These are phyloP conservation scores for Fusarium sp. DNA, from an alignment of 2,329 filamentous ascomycete genomes.

Conservation along the genomic window DNA sequence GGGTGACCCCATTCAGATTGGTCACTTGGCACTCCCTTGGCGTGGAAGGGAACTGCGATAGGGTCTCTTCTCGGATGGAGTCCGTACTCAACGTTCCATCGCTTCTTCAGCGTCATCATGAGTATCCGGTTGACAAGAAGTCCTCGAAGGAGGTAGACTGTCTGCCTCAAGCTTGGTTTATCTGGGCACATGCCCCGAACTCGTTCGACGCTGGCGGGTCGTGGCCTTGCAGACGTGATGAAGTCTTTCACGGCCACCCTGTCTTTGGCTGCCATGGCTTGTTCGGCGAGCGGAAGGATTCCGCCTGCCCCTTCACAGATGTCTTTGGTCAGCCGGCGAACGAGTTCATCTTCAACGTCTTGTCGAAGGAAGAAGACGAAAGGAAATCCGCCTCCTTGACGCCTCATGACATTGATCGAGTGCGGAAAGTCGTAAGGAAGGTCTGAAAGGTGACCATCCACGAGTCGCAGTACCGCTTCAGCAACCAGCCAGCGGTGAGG, in stretches of 20 bases:
- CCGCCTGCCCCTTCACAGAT: slow-evolving; percentile 38
- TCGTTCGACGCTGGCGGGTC: slow-evolving; percentile 5
- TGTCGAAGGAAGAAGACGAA: slow-evolving; percentile 65
- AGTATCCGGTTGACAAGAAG: slow-evolving; percentile 71
- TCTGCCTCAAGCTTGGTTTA: slow-evolving; percentile 36
- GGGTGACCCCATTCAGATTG: slow-evolving; percentile 77
- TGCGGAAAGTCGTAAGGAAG: slow-evolving; percentile 50
- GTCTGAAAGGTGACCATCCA: slow-evolving; percentile 53
- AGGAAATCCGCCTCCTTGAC: slow-evolving; percentile 50
- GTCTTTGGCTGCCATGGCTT: slow-evolving; percentile 30
- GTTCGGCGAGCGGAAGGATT: slow-evolving; percentile 36
- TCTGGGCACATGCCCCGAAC: slow-evolving; percentile 37
- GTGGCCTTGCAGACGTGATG: slow-evolving; percentile 29
- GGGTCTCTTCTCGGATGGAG: slow-evolving; percentile 67
- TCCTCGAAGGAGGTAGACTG: slow-evolving; percentile 70
- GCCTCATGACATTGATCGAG: slow-evolving; percentile 53
- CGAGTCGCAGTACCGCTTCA: slow-evolving; percentile 56
- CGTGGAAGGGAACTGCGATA: slow-evolving; percentile 65
- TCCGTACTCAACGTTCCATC: slow-evolving; percentile 76
- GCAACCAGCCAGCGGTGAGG: slow-evolving; percentile 64
- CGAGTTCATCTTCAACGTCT: slow-evolving; percentile 60
- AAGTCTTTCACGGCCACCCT: slow-evolving; percentile 44
- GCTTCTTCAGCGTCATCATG: slow-evolving; percentile 68
- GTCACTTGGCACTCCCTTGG: slow-evolving; percentile 67
- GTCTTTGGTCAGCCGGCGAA: slow-evolving; percentile 34